A percentile compares a stretch with the other conserved stretches of the same genome.
These are phyloP conservation scores for Trichoderma asperellum DNA, from an alignment of 2,329 filamentous ascomycete genomes.

Conservation along the genomic window DNA sequence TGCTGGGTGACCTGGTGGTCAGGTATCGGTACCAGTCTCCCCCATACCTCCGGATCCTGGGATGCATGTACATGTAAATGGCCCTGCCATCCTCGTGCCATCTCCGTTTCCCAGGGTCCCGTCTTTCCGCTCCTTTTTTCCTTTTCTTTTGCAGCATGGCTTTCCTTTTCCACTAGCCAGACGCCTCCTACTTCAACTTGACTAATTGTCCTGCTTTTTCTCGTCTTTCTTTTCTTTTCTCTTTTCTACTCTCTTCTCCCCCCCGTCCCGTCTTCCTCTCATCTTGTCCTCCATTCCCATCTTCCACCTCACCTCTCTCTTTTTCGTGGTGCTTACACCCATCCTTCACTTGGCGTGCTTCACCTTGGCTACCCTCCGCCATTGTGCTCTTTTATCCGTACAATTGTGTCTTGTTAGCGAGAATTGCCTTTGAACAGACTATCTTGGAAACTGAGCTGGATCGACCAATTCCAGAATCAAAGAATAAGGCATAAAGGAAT, in stretches of 20 bases:
- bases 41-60: constrained; percentile 26
- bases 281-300: not conserved
- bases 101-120: constrained; percentile 30
- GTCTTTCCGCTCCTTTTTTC: constrained; percentile 28
- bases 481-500: not conserved
- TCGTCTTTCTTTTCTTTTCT: constrained; percentile 23
- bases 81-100: constrained; percentile 32
- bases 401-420: constrained; percentile 12
- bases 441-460: not conserved
- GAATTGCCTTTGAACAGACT: constrained; percentile 6
- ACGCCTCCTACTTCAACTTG: constrained; percentile 26
- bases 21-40: constrained; percentile 2
- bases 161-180: constrained; percentile 26
- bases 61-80: constrained; percentile 9
- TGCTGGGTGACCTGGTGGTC: constrained; percentile 22
- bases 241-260: constrained; percentile 25
- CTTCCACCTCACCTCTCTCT: not conserved
- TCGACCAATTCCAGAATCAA: not conserved
- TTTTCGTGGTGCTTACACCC: not conserved
- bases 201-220: constrained; percentile 21
- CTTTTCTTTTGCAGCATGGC: constrained; percentile 22
- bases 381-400: constrained; percentile 6
- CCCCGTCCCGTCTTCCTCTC: not conserved
- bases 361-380: not conserved
- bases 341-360: constrained; percentile 24